phyloP scores from a whole-genome alignment of 75 land plant genomes.

The Cunninghamia lanceolata region DNA sequence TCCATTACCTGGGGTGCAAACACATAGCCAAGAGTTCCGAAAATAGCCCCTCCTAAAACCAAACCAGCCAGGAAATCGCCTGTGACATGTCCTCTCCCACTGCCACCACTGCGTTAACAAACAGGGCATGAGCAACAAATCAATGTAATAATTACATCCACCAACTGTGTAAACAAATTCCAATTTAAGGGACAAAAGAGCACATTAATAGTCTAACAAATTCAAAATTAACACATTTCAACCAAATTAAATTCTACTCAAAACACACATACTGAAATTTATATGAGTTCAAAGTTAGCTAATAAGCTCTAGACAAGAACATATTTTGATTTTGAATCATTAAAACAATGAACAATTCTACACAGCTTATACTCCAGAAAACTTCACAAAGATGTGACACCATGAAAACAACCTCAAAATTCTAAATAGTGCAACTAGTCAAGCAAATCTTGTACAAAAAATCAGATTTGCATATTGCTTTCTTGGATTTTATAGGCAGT shows the following conservation, averaged over 20 bases:
- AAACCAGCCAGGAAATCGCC: constrained; percentile 93
- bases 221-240: not conserved
- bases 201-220: not conserved
- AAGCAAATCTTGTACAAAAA: not conserved
- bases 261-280: not conserved
- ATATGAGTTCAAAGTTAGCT: not conserved
- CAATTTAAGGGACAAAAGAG: not conserved
- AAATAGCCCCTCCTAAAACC: constrained; percentile 83
- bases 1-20: constrained; percentile 78
- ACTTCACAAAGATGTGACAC: not conserved
- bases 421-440: not conserved
- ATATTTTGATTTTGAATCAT: not conserved
- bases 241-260: not conserved
- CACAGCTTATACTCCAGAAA: not conserved
- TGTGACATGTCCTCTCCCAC: constrained; percentile 48
- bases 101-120: constrained; percentile 29
- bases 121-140: not conserved
- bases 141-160: not conserved
- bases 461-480: not conserved
- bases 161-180: not conserved
- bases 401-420: not conserved
- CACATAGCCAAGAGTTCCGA: constrained; percentile 78
- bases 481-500: not conserved
- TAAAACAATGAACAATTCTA: not conserved
- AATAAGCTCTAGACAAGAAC: not conserved